A percentile compares a stretch with the other conserved stretches of the same genome.
Evolutionary conservation across 192 early-diverging fungal genomes (phyloP).

Genomic region (Coemansia nantahalensis): DNA sequence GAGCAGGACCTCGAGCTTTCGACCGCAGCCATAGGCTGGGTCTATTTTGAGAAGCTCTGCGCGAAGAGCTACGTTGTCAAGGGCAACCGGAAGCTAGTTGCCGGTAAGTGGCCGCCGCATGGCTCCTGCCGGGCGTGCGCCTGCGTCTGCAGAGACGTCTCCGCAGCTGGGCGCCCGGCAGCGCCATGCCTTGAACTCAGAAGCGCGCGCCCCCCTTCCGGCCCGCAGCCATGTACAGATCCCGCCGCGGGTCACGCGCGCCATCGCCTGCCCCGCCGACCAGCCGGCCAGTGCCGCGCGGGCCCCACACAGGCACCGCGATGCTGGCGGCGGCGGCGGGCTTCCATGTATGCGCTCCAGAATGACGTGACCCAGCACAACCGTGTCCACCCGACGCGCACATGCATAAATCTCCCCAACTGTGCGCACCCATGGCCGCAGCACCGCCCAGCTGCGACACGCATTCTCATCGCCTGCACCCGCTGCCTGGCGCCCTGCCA

Average conservation of each 20-base stretch:
- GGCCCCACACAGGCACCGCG: no score
- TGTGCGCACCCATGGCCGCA: no score
- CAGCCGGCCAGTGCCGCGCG: no score
- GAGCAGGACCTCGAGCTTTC: constrained; percentile 83
- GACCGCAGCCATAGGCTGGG: constrained; percentile 83
- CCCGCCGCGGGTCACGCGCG: no score
- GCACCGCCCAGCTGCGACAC: no score
- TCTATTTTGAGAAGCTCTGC: constrained; percentile 95
- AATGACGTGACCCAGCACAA: constrained; percentile 2
- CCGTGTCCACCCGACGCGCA: not conserved
- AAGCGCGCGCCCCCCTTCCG: no score
- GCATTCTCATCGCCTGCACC: not conserved
- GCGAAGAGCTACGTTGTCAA: constrained; percentile 71
- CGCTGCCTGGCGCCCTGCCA: no score
- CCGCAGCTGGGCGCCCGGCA: no score
- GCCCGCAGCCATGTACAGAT: no score
- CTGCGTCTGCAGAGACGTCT: no score
- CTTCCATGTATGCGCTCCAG: constrained; percentile 13
- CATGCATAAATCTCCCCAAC: not conserved
- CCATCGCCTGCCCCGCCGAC: no score
- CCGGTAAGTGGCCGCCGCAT: constrained; percentile 37
- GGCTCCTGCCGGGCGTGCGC: not conserved
- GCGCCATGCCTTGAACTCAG: constrained; percentile 12
- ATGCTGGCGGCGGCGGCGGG: not conserved
- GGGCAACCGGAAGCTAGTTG: constrained; percentile 62